A percentile compares a stretch with the other conserved stretches of the same genome.
phyloP scores from a whole-genome alignment of 768 basidiomycete species.

The Leccinum broughii region DNA sequence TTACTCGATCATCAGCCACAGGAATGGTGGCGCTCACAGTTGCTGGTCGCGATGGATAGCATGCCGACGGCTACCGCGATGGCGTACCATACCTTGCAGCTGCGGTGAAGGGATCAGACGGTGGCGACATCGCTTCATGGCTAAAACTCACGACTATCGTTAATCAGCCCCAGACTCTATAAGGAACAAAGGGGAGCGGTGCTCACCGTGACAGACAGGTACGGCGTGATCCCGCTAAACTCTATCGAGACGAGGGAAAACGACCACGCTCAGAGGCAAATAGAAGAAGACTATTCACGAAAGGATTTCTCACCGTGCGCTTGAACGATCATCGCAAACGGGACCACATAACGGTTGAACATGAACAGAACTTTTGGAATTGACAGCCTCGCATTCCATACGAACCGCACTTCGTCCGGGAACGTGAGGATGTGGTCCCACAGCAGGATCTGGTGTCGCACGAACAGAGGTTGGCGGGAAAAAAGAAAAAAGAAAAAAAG shows the following conservation, averaged over 20 bases:
- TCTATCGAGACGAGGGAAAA: slow-evolving; percentile 19
- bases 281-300: not conserved
- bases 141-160: not conserved
- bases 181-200: not conserved
- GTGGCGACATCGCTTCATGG: no score
- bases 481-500: not conserved
- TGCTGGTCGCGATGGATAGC: slow-evolving; percentile 36
- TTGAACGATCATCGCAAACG: slow-evolving; percentile 31
- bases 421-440: slow-evolving; percentile 39
- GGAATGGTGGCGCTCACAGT: slow-evolving; percentile 31
- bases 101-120: slow-evolving; percentile 10
- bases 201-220: slow-evolving; percentile 23
- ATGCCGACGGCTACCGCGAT: slow-evolving; percentile 32
- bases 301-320: slow-evolving; percentile 29
- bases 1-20: not conserved
- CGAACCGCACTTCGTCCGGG: slow-evolving; percentile 32
- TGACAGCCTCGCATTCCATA: slow-evolving; percentile 33
- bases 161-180: not conserved
- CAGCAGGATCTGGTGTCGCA: slow-evolving; percentile 26
- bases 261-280: no score
- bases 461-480: not conserved
- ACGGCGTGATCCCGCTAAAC: slow-evolving; percentile 18
- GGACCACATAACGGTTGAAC: slow-evolving; percentile 36
- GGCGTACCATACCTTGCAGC: slow-evolving; percentile 28
- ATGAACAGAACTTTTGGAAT: slow-evolving; percentile 35